Evolutionary conservation across 2,329 filamentous ascomycete genomes (phyloP).

Genomic region (Botryotinia narcissicola): DNA sequence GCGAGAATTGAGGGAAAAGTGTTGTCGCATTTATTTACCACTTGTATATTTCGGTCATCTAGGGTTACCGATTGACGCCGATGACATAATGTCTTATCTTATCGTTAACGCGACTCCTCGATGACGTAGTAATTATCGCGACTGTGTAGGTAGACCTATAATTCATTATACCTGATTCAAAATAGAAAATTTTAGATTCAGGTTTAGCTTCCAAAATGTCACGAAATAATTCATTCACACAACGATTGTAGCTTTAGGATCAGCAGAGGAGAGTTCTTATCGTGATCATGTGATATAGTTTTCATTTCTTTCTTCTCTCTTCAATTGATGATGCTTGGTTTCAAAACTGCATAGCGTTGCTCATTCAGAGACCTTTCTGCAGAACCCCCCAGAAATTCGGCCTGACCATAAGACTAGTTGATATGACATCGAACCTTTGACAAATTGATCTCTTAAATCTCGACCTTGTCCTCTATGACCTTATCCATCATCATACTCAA

Average conservation of each 20-base stretch:
- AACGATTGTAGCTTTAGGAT: not conserved
- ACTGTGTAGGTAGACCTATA: not conserved
- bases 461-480: slow-evolving; percentile 19
- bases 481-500: slow-evolving; percentile 49
- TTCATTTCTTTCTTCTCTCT: not conserved
- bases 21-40: not conserved
- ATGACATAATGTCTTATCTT: slow-evolving; percentile 20
- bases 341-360: too few relatives aligned
- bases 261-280: not conserved
- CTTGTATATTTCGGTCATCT: not conserved
- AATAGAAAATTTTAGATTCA: not conserved
- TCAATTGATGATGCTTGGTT: not conserved
- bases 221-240: not conserved
- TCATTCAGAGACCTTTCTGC: not conserved
- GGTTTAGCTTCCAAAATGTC: not conserved
- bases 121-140: not conserved
- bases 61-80: not conserved
- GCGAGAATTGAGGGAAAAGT: not conserved
- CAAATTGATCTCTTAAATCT: not conserved
- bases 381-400: not conserved
- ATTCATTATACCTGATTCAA: not conserved
- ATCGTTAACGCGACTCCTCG: not conserved
- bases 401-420: not conserved
- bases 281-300: not conserved
- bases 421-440: not conserved